Base-by-base conservation (phyloP, 2,329 filamentous ascomycete species). In the Metarhizium humberi region DNA sequence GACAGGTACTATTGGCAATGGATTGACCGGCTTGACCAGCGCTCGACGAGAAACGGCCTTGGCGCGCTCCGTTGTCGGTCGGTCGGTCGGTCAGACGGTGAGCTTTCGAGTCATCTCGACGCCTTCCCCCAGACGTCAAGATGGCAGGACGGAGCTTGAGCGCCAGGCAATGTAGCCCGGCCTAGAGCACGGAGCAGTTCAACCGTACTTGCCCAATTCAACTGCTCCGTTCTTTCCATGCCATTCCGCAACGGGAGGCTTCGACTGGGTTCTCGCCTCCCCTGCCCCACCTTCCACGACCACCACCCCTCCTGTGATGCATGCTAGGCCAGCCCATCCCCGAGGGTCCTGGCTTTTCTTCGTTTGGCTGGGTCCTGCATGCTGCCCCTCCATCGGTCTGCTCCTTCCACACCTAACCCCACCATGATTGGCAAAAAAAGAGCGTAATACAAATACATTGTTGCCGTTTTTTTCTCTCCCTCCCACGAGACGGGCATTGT, bases 51-150 rank as follows among this genome's bases (percentile, higher is more conserved):
- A 50, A 14, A 34, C 11, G 29, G n/a, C 25, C 18, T 32, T 14
- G 32, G 25, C 29, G 7, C 8, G 29, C 53, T 55, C 53, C 53
- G 53, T 55, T 55, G 53, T 55, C 53, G 53, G 40, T 54, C 18
- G n/a, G 40, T 54, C 18, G n/a, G 45, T 14, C 32, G 16, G 25
- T 25, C 25, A 45, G 6, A 11, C 42, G 2, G 32, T 18, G 18
- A 38, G 25, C 10, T n/a, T n/a, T 50, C 32, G 52, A 53, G 52
- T 49, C 52, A 53, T 49, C 52, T 30, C 20, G 47, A 13, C 46
- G 11, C 47, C 52, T 18, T 32, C 18, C 40, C 38, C 50, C 7
- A 10, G 50, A 25, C 32, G 8, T 13, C 25, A 25, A 25, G 25
- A 36, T 36, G 8, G 34, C 34, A 36, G 2, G 3, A 13, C 7